Conservation (phyloP, 129 eudicot species). For the Tanacetum coccineum region DNA sequence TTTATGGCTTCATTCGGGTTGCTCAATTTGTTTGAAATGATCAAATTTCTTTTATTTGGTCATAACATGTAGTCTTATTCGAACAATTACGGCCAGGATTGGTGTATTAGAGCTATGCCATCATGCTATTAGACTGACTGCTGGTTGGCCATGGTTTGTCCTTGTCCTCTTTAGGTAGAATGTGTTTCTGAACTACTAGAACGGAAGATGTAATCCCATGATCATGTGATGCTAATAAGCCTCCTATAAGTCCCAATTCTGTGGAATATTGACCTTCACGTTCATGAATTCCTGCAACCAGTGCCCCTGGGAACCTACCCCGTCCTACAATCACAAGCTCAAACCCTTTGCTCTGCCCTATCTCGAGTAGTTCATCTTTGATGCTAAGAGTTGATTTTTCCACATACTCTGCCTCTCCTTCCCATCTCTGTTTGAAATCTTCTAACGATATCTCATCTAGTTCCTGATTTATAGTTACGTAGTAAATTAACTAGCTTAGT, state of each 20-base stretch:
- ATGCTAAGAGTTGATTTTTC: slow-evolving; percentile 35
- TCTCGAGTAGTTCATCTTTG: slow-evolving; percentile 30
- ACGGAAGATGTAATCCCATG: slow-evolving; percentile 44
- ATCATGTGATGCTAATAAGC: slow-evolving; percentile 41
- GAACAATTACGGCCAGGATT: neutral
- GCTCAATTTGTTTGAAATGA: slow-evolving; percentile 5
- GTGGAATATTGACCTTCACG: slow-evolving; percentile 31
- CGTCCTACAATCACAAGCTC: slow-evolving; percentile 55
- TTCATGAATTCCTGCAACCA: slow-evolving; percentile 36
- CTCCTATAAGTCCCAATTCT: slow-evolving; percentile 51
- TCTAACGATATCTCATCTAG: slow-evolving; percentile 33
- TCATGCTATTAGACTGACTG: slow-evolving; percentile 16
- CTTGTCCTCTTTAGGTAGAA: slow-evolving; percentile 29
- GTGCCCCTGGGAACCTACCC: slow-evolving; percentile 34
- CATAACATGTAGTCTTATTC: too few species aligned
- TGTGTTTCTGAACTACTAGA: slow-evolving; percentile 52
- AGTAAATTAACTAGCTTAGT: neutral
- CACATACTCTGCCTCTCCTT: slow-evolving; percentile 33
- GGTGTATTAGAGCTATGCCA: neutral
- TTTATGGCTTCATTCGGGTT: neutral
- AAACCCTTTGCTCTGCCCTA: slow-evolving; percentile 39
- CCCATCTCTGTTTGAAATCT: slow-evolving; percentile 45
- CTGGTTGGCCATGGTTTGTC: slow-evolving; percentile 9
- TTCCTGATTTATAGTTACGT: slow-evolving; percentile 28
- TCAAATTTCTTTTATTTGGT: neutral